phyloP scores from a whole-genome alignment of 495 filamentous ascomycete species.

The Halenospora varia region DNA sequence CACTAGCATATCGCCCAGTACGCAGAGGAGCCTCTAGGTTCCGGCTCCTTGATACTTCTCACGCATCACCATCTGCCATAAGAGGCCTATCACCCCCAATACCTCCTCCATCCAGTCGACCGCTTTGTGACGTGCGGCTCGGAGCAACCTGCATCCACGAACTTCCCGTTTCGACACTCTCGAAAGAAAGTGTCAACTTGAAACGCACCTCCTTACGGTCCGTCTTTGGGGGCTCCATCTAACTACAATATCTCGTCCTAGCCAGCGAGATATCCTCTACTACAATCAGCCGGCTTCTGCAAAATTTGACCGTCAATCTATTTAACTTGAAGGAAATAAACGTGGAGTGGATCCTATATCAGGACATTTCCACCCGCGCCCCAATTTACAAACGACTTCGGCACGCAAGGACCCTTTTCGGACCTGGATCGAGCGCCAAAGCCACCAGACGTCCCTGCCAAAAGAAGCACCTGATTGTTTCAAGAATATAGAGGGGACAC shows the following conservation, averaged over 20 bases:
- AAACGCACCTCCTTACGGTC: background rate
- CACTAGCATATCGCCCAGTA: background rate
- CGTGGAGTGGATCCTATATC: background rate
- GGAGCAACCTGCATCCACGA: background rate
- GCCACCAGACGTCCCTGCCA: background rate
- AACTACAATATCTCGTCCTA: background rate
- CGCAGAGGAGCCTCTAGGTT: background rate
- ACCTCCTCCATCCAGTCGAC: background rate
- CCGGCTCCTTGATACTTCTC: background rate
- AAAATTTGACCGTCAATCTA: background rate
- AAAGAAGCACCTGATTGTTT: constrained; percentile 3
- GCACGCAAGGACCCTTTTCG: too few relatives aligned
- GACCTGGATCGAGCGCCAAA: background rate
- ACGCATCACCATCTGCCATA: background rate
- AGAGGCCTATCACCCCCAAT: background rate
- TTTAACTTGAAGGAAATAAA: background rate
- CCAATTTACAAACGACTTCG: too few relatives aligned
- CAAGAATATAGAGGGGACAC: constrained; percentile 1
- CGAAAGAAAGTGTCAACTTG: background rate
- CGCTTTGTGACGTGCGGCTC: background rate
- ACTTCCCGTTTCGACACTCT: background rate
- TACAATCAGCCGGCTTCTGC: background rate
- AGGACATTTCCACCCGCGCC: background rate
- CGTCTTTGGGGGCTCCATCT: background rate
- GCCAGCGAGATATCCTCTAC: background rate